These are phyloP conservation scores for Sisymbrium irio DNA, from an alignment of 345 rosid species.

Conservation along the genomic window DNA sequence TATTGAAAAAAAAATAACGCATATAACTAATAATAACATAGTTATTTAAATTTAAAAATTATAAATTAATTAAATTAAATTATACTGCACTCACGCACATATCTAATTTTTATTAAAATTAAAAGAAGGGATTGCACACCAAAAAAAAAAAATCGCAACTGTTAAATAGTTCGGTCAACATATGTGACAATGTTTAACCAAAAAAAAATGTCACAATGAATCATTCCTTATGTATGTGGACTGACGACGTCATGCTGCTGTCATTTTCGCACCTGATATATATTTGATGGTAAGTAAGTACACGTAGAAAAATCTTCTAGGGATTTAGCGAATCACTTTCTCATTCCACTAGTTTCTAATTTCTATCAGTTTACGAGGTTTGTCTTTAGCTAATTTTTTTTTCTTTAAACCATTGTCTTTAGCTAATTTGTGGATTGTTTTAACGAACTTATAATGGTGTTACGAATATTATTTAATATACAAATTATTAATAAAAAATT, in stretches of 20 bases:
- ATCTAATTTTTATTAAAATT: too few species aligned
- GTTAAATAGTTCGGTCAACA: background rate
- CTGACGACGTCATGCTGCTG: constrained; percentile 22
- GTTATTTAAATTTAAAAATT: too few species aligned
- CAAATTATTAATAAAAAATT: background rate
- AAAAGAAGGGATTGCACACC: too few species aligned
- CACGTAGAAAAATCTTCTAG: constrained; percentile 8
- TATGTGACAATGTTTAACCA: too few species aligned
- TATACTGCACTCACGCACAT: too few species aligned
- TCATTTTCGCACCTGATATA: constrained; percentile 16
- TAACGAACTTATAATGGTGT: background rate
- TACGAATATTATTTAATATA: background rate
- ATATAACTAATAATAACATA: too few species aligned
- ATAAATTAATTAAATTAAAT: too few species aligned
- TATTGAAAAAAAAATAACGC: too few species aligned
- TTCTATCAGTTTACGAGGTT: constrained; percentile 9
- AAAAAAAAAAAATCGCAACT: background rate
- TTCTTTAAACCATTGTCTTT: too few species aligned
- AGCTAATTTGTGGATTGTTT: background rate
- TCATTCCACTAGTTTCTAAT: constrained; percentile 19
- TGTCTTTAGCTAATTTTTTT: background rate
- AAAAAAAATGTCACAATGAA: background rate
- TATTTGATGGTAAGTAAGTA: background rate
- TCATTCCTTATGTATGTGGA: background rate
- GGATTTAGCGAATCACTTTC: constrained; percentile 28